Base-by-base conservation (phyloP, 768 basidiomycete genomes). In the Leccinum uliginosum region DNA sequence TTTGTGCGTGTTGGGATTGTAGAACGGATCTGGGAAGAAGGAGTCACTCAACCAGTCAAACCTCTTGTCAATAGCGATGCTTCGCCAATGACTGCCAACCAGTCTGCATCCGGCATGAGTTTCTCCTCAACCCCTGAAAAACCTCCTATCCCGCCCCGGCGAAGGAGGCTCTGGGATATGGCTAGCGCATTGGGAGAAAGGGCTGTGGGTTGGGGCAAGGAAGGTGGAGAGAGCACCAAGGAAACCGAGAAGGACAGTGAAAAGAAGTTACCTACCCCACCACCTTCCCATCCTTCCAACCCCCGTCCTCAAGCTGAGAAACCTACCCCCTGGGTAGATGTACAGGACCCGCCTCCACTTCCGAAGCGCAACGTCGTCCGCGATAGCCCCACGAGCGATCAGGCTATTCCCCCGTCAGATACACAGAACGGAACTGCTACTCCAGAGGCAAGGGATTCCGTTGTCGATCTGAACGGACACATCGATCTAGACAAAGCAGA, bases 21-120 rank as follows among this genome's bases (percentile, higher is more conserved):
- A 19, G 91, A 93, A 57, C 87, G 86, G 62, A 76, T 96, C 6
- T 97, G 94, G 94, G 88, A 92, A 55, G 93, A 95, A 60, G 90
- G 87, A 55, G 64, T 81, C 6, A 61, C 70, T 3, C 74, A 76
- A 10, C 67, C 76, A 2, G 63, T 66, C 1, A 65, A 62, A 34
- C 63, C 60, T 45, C 62, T 61, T n/a, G 55, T 54, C 14, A 67
- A 59, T 57, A 51, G 50, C 4, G 53, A 59, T 23, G 34, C 46
- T 23, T 27, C 53, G 3, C 32, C 38, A 15, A 23, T 3, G 21
- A 24, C 55, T 11, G n/a, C 52, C 11, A 56, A 38, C 24, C 66
- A 54, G 12, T 56, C 55, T n/a, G 4, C 29, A 11, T 43, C n/a
- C 6, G 30, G 49, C 10, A 30, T 27, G 11, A 35, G 9, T 3